Evolutionary conservation across 805 yeast genomes (phyloP), one percentile per base, ranked within the genome.

Genomic region (Hanseniaspora singularis): DNA sequence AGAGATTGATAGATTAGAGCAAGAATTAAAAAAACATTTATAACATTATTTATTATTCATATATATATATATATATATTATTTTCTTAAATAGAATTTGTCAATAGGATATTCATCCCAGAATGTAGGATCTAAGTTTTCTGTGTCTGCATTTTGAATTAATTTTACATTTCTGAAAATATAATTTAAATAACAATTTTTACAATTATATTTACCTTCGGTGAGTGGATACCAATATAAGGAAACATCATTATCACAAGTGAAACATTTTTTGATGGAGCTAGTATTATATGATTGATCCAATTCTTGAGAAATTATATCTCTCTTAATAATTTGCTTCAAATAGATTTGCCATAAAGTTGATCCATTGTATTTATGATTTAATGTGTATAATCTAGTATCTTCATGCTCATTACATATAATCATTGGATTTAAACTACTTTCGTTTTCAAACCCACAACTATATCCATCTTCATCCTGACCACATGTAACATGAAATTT

Each of bases 1-100:
- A 5, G 96, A 88, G 52, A 82, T 87, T 6, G 82, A 79, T 49
- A 64, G 74, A 42, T 72, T 87, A 20, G 94, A 85, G 58, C 65
- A 62, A 23, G 66, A 33, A 40, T 3, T 24, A 2, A 14, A n/a
- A 12, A 38, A 27, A 27, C 26, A 26, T 33, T 23, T 23, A 14
- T 40, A 28, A 12, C 14, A 19, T n/a, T 22, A 14, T 37, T 40
- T 31, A 22, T 24, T 23, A 37, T 38, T 38, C 38, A 36, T 15
- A 26, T 18, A 20, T 33, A 28, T 37, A 19, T 20, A 40, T 9
- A 23, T 12, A 37, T 24, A 39, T 41, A 32, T 44, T 27, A 4
- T 27, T 37, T 15, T 31, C 27, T 14, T 28, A 36, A 19, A 37
- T 23, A 26, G 41, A 41, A 33, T 22, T 37, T 48, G n/a, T 49